Evolutionary conservation across 176 grass and related monocot genomes (phyloP).

Genomic region (Eremochloa ophiuroides): DNA sequence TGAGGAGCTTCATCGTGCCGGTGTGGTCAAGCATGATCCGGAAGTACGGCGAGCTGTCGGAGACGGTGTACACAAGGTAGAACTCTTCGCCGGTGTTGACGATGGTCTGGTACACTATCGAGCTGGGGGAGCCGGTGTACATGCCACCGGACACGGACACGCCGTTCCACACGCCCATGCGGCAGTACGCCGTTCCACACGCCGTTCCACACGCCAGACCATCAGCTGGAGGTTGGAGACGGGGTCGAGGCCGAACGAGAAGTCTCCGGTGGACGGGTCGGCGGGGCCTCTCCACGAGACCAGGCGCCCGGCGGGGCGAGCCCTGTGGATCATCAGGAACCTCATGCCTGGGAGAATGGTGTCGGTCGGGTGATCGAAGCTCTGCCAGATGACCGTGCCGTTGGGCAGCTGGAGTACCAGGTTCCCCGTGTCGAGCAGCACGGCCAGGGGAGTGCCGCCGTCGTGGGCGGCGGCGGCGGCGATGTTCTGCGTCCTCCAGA

Average conservation of each 20-base stretch:
- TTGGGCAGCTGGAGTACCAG: conserved; percentile 15
- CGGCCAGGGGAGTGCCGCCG: background rate
- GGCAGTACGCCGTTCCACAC: background rate
- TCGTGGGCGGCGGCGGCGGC: background rate
- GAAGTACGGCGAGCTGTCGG: background rate
- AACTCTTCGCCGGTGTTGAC: background rate
- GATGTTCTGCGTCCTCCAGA: background rate
- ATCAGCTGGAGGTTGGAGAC: background rate
- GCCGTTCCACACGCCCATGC: conserved; percentile 10
- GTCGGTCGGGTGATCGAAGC: conserved; percentile 36
- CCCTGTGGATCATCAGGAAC: background rate
- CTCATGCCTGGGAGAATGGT: conserved; percentile 29
- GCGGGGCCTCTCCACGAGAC: conserved; percentile 25
- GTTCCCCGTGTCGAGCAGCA: conserved; percentile 19
- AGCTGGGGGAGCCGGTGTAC: background rate
- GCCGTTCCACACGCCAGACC: conserved; percentile 29
- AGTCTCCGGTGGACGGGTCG: conserved; percentile 39
- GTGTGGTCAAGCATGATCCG: conserved; percentile 21
- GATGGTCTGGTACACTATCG: background rate
- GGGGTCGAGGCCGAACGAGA: conserved; percentile 15
- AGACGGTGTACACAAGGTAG: background rate
- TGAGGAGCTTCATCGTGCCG: background rate
- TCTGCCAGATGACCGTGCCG: conserved; percentile 31
- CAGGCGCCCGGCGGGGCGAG: background rate
- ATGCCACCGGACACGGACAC: background rate